phyloP scores from a whole-genome alignment of 2,329 filamentous ascomycete species.

The Gyromitra esculenta region DNA sequence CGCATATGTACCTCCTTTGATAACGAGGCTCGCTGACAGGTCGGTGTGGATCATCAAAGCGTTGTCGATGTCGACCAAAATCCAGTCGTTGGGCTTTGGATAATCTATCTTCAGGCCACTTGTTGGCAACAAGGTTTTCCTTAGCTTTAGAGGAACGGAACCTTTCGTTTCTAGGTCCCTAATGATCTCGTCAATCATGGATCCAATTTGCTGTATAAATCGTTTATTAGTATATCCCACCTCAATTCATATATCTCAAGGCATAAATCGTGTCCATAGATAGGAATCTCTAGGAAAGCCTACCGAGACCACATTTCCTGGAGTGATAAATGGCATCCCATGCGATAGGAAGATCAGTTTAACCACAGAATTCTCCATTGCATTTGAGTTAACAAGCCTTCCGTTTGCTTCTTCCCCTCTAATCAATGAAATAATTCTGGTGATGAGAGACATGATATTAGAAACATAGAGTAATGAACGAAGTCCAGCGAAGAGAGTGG shows the following conservation, averaged over 20 bases:
- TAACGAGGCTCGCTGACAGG: not conserved
- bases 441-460: not conserved
- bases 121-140: not conserved
- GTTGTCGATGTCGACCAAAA: conserved; percentile 13
- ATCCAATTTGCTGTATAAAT: not conserved
- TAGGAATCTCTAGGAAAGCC: not conserved
- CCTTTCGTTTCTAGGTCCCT: not conserved
- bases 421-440: not conserved
- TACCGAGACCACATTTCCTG: not conserved
- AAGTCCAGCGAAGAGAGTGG: not conserved
- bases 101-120: not conserved
- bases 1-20: not conserved
- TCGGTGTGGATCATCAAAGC: not conserved
- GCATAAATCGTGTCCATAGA: not conserved
- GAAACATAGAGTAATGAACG: not conserved
- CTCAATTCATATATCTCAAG: not conserved
- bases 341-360: conserved; percentile 9
- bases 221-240: not conserved
- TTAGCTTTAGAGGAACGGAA: not conserved
- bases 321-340: conserved; percentile 22
- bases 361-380: not conserved
- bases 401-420: not conserved
- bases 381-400: not conserved
- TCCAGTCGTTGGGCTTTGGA: conserved; percentile 14
- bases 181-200: conserved; percentile 1